A percentile compares a stretch with the other conserved stretches of the same genome.
phyloP scores from a whole-genome alignment of 345 rosid species.

The Aquilaria yunnanensis region DNA sequence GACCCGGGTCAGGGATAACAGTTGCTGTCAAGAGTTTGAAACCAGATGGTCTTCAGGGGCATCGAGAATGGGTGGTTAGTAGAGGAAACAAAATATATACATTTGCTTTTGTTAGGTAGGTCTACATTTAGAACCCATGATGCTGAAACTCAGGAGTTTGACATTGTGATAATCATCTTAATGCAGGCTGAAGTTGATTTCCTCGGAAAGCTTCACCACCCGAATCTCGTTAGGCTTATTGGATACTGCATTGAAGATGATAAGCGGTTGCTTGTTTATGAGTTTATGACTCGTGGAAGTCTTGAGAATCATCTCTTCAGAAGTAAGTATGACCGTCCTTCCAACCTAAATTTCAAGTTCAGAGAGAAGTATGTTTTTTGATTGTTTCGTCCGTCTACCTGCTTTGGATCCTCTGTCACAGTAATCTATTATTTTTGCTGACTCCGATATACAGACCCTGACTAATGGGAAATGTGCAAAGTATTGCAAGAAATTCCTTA shows the following conservation, averaged over 20 bases:
- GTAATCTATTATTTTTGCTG: not conserved
- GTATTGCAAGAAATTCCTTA: not conserved
- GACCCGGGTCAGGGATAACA: constrained; percentile 77
- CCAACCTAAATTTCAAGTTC: constrained; percentile 1
- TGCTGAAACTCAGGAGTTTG: constrained; percentile 13
- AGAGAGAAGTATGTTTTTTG: not conserved
- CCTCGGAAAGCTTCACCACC: constrained; percentile 92
- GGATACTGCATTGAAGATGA: constrained; percentile 96
- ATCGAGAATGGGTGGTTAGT: constrained; percentile 88
- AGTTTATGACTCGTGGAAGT: constrained; percentile 97
- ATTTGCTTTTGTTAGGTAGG: constrained; percentile 41
- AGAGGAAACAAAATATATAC: constrained; percentile 8
- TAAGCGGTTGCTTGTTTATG: constrained; percentile 88
- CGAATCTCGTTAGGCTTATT: constrained; percentile 83
- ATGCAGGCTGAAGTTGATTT: constrained; percentile 92
- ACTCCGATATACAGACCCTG: constrained; percentile 15
- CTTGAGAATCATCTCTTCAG: constrained; percentile 97
- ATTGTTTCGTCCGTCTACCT: not conserved
- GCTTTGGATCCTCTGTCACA: constrained; percentile 1
- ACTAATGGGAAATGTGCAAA: constrained; percentile 14
- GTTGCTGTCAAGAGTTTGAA: constrained; percentile 86
- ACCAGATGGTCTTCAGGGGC: constrained; percentile 90
- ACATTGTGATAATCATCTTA: constrained; percentile 12
- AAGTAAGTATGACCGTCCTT: constrained; percentile 44
- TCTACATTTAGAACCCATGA: constrained; percentile 15